Percentiles rank a stretch among this genome's conserved stretches.
Conservation (phyloP, 2,329 filamentous ascomycete species). For the Ophidiomyces ophidiicola region DNA sequence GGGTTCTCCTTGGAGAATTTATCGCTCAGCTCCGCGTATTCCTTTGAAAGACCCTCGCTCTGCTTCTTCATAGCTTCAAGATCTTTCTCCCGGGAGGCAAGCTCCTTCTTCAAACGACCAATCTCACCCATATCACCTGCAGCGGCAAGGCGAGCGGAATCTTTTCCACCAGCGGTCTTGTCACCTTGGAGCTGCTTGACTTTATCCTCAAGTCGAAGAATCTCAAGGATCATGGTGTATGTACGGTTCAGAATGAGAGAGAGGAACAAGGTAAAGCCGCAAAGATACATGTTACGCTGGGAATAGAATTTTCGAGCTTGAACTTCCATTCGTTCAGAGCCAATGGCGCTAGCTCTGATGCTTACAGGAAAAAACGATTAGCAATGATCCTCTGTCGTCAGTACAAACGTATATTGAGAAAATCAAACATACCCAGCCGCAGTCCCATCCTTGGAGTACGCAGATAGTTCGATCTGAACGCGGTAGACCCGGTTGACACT, state of each 20-base stretch:
- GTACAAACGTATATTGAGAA: neutral
- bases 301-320: conserved; percentile 99
- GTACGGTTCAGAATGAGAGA: conserved; percentile 96
- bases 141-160: conserved; percentile 57
- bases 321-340: conserved; percentile 92
- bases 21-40: conserved; percentile 78
- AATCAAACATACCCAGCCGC: conserved; percentile 38
- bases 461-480: conserved; percentile 76
- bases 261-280: conserved; percentile 97
- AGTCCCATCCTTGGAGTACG: conserved; percentile 52
- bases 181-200: conserved; percentile 69
- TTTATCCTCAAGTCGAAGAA: conserved; percentile 83
- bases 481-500: conserved; percentile 94
- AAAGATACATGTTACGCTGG: conserved; percentile 99
- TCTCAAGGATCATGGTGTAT: conserved; percentile 92
- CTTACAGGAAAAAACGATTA: conserved; percentile 17
- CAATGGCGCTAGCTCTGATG: conserved; percentile 57
- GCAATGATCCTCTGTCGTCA: neutral
- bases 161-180: conserved; percentile 48
- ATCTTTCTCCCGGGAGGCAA: conserved; percentile 66
- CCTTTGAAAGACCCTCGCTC: conserved; percentile 64
- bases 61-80: conserved; percentile 88
- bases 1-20: conserved; percentile 50
- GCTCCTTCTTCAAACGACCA: conserved; percentile 60
- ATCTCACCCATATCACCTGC: conserved; percentile 62